Percentiles rank a stretch among this genome's conserved stretches.
Evolutionary conservation across 73 alveolate species (phyloP).

Genomic region (Durusdinium trenchii): DNA sequence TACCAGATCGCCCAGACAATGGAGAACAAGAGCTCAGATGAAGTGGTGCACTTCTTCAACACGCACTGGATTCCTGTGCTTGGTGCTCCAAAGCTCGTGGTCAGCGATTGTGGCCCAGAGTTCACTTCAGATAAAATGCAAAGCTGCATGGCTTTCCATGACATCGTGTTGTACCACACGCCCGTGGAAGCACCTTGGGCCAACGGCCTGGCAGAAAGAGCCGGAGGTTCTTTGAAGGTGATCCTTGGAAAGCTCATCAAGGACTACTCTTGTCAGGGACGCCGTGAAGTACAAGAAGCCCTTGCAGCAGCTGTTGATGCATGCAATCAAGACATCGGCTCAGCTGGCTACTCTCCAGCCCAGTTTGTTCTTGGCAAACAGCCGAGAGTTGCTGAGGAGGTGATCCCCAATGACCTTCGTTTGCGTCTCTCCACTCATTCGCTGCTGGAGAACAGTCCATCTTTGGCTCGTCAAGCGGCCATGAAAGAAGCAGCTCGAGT

Average conservation of each 20-base stretch:
- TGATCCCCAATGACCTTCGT: background rate
- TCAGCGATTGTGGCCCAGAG: background rate
- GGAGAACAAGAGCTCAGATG: background rate
- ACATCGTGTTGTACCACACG: background rate
- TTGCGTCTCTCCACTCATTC: background rate
- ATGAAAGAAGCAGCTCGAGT: constrained; percentile 28
- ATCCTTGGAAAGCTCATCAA: background rate
- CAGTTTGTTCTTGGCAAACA: constrained; percentile 18
- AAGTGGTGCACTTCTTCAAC: background rate
- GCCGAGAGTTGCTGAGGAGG: background rate
- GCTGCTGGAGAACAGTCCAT: background rate
- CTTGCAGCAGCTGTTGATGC: background rate
- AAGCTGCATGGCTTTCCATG: background rate
- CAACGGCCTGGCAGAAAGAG: constrained; percentile 7
- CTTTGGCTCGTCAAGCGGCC: constrained; percentile 21
- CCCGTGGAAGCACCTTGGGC: constrained; percentile 27
- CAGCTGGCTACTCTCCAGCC: background rate
- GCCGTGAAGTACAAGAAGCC: background rate
- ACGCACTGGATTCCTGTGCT: background rate
- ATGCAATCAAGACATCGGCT: background rate
- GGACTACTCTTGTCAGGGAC: background rate
- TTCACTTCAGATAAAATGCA: background rate
- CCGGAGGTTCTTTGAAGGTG: background rate
- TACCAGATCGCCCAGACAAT: background rate
- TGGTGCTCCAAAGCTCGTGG: background rate